Base-by-base conservation (phyloP, 2,329 filamentous ascomycete species). In the Davidsoniella australis region DNA sequence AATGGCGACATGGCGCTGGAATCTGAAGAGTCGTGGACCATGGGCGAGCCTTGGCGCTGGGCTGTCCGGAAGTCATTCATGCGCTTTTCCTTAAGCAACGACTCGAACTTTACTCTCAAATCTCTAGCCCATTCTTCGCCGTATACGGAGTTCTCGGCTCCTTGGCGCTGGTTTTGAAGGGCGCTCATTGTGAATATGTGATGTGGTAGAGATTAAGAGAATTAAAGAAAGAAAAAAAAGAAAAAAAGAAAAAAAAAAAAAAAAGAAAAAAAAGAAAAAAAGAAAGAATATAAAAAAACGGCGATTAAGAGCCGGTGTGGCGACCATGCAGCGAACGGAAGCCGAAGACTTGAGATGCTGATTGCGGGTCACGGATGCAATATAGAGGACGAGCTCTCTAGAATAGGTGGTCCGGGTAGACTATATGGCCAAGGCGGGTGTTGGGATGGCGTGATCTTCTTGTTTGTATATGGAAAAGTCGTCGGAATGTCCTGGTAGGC, bases 71-170 rank as follows among this genome's bases (percentile, higher is more conserved):
- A 72, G 55, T 88, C 84, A 62, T 85, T 88, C 70, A 94, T 78
- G 63, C 87, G 78, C 69, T 85, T 88, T 51, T 84, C 86, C 62
- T 85, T 82, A 60, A 96, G 72, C 53, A 94, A 69, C 55, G 87
- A 82, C 62, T 94, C 85, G 63, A 95, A 95, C 60, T 86, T 82
- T 58, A 82, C 69, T 47, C 84, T 81, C 58, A 96, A 69, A 53
- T 87, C 84, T 58, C 77, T 73, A 23, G 87, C 85, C 78, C 80
- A 85, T 59, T 75, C 73, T 60, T 87, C 82, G 60, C 81, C 80
- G 58, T 76, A 75, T 5, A 70, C 66, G 38, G 58, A 63, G 54
- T 58, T 57, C 14, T 49, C 47, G 18, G 40, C 45, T 41, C 45
- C 39, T 52, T 49, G 50, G 18, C 50, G 50, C 17, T 40, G 40